Evolutionary conservation across 75 land plant genomes (phyloP), one percentile per base, ranked within the genome.

Genomic region (Ceratopteris richardii): DNA sequence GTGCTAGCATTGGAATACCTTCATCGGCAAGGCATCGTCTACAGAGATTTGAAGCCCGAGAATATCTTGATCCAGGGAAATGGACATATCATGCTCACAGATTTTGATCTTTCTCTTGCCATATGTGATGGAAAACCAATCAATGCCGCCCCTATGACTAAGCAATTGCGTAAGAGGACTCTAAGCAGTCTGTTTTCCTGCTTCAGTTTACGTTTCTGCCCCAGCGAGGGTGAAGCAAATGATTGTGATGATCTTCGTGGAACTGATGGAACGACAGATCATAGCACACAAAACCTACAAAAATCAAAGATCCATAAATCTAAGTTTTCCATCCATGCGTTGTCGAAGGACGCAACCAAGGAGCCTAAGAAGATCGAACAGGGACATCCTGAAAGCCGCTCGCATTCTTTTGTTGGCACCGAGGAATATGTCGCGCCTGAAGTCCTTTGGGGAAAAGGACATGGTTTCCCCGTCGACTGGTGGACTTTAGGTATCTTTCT

Each of bases 381-480:
- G 27, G 54, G 54, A 11, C 18, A 17, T 2, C 23, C 24, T 52
- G 29, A 2, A 6, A 24, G 27, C 54, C 57, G 79, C 31, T 81
- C 88, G 0, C 62, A 63, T 37, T 87, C 91, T 14, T 80, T 87
- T 42, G 87, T 83, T 11, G 91, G 91, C 11, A 87, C 91, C 0
- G 79, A 87, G 29, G 91, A 87, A 70, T 86, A 86, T 60, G 41
- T 86, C 14, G 87, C 90, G 0, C 90, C 90, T 24, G 90, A 86
- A 56, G 83, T 87, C n/a, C 70, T 87, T 30, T 62, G 77, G n/a
- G 91, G 91, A 21, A 43, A 24, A 1, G 91, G 87, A 24, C 87
- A 87, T 31, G 88, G 84, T 5, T 56, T 69, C 41, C 84, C 74
- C 0, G 91, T 87, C 1, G 91, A 87, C 36, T 87, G 83, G 84